Percentiles rank a stretch among this genome's conserved stretches.
Conservation (phyloP, 352 stramenopile genomes). For the Chrysophaeum taylorii region DNA sequence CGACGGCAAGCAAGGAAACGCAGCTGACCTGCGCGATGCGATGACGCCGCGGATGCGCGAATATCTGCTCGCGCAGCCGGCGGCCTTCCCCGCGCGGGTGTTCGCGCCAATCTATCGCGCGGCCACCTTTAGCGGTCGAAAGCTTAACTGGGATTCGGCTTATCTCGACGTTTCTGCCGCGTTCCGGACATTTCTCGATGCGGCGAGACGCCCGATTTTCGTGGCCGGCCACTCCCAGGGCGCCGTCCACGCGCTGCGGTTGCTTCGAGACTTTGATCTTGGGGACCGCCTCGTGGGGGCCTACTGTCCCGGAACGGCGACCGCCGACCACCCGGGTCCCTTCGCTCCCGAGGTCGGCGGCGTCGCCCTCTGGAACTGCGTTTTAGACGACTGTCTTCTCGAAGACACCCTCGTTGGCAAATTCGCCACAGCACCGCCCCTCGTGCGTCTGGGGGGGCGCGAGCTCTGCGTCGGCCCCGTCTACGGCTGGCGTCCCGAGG, state of each 20-base stretch:
- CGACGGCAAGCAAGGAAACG: too few relatives aligned
- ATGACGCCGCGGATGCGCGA: too few relatives aligned
- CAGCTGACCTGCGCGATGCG: too few relatives aligned
- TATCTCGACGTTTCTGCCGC: too few relatives aligned
- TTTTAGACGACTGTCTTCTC: not conserved
- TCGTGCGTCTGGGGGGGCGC: not conserved
- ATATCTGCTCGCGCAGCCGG: too few relatives aligned
- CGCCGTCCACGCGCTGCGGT: not conserved
- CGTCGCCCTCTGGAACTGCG: not conserved
- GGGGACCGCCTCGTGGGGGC: not conserved
- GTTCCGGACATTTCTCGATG: too few relatives aligned
- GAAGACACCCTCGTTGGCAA: not conserved
- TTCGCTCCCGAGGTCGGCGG: not conserved
- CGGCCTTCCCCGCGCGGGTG: too few relatives aligned
- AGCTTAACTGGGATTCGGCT: too few relatives aligned
- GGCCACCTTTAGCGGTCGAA: too few relatives aligned
- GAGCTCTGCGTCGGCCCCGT: not conserved
- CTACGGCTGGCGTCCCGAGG: not conserved
- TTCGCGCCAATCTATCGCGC: too few relatives aligned
- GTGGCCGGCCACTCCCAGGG: slow-evolving; percentile 5
- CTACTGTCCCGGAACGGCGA: not conserved
- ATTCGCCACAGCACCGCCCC: not conserved
- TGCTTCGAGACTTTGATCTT: not conserved
- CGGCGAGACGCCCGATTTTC: not conserved
- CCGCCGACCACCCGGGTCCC: not conserved